Evolutionary conservation across 83 land plant genomes (phyloP).

Genomic region (Picea abies): DNA sequence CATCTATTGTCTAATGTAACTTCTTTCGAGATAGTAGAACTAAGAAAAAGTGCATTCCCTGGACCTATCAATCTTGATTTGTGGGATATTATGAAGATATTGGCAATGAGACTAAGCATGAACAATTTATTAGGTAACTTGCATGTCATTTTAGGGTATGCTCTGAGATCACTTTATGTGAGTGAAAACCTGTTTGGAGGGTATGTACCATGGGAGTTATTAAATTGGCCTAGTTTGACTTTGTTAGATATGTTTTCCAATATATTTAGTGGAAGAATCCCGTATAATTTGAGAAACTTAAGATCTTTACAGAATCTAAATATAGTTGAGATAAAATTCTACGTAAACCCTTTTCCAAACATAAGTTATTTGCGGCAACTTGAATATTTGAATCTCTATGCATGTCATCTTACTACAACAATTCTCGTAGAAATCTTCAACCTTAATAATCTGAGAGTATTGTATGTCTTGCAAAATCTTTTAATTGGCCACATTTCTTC

Average conservation of each 20-base stretch:
- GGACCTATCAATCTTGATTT: background rate
- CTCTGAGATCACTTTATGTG: conserved; percentile 15
- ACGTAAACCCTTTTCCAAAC: conserved; percentile 27
- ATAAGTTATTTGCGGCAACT: conserved; percentile 25
- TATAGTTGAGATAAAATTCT: conserved; percentile 51
- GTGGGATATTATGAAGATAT: background rate
- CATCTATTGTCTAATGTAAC: too few relatives aligned
- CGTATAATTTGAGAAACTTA: conserved; percentile 17
- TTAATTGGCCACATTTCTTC: conserved; percentile 47
- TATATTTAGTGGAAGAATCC: conserved; percentile 50
- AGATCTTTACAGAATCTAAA: conserved; percentile 52
- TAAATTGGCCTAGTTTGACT: conserved; percentile 21
- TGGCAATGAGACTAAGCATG: conserved; percentile 26
- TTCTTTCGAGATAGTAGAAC: too few relatives aligned
- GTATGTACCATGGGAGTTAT: background rate
- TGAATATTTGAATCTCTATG: conserved; percentile 64
- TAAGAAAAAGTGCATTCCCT: too few relatives aligned
- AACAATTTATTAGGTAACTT: conserved; percentile 30
- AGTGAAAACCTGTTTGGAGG: conserved; percentile 19
- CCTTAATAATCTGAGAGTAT: conserved; percentile 28
- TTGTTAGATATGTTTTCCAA: conserved; percentile 61
- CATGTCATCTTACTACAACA: conserved; percentile 32
- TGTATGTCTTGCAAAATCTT: conserved; percentile 58
- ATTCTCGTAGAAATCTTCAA: conserved; percentile 39
- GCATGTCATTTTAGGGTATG: background rate